Evolutionary conservation across 495 filamentous ascomycete genomes (phyloP).

Genomic region (Penicillium angulare): DNA sequence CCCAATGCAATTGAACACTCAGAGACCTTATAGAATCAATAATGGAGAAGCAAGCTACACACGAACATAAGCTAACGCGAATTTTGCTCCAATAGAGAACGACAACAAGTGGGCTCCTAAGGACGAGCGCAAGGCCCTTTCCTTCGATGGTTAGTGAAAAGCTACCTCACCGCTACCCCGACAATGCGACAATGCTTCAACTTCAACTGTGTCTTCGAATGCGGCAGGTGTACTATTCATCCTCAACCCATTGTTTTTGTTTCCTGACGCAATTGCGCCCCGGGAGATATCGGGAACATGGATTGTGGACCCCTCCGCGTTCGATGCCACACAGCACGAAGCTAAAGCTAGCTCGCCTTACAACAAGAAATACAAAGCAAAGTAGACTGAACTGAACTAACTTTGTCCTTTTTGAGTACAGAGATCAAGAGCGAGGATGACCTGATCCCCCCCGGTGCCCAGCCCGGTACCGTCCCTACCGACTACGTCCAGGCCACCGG

Average conservation of each 20-base stretch:
- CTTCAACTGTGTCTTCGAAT: background rate
- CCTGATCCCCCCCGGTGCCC: conserved; percentile 78
- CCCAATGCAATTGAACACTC: conserved; percentile 20
- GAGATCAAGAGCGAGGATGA: conserved; percentile 81
- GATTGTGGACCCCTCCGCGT: conserved; percentile 10
- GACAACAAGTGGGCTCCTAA: conserved; percentile 36
- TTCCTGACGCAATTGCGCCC: conserved; percentile 6
- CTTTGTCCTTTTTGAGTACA: conserved; percentile 35
- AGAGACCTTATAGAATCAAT: too few species aligned
- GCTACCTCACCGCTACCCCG: too few species aligned
- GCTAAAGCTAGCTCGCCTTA: background rate
- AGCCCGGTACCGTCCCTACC: conserved; percentile 80
- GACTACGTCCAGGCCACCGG: conserved; percentile 94
- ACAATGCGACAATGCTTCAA: too few species aligned
- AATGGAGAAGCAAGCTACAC: too few species aligned
- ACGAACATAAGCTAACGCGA: conserved; percentile 28
- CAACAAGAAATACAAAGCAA: background rate
- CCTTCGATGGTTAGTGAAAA: conserved; percentile 40
- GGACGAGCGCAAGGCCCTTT: conserved; percentile 44
- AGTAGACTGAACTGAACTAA: background rate
- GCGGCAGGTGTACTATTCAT: background rate
- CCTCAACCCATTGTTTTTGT: background rate
- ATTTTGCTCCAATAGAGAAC: conserved; percentile 27
- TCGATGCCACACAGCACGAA: conserved; percentile 3
- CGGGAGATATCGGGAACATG: conserved; percentile 11